phyloP scores from a whole-genome alignment of 2,329 filamentous ascomycete species.

The Fusarium continuum region DNA sequence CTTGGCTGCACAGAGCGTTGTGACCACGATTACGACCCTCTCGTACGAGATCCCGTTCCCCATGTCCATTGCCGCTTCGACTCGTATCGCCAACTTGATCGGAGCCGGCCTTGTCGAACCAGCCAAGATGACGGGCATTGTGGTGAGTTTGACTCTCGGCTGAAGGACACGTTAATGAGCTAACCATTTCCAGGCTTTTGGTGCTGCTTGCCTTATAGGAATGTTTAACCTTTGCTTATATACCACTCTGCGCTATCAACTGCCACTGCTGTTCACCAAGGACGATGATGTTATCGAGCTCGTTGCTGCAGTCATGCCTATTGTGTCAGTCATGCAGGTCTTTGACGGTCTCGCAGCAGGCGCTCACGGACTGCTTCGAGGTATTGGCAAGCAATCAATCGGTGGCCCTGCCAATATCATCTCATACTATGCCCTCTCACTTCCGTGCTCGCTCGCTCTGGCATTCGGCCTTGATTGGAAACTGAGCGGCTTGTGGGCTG shows the following conservation, averaged over 20 bases:
- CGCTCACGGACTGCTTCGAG: conserved; percentile 85
- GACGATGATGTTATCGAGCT: conserved; percentile 75
- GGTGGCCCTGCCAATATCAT: conserved; percentile 89
- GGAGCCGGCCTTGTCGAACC: conserved; percentile 84
- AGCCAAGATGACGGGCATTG: conserved; percentile 81
- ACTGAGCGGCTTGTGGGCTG: conserved; percentile 82
- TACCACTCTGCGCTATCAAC: conserved; percentile 71
- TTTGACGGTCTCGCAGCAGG: conserved; percentile 84
- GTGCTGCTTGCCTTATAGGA: conserved; percentile 74
- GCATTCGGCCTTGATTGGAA: conserved; percentile 82
- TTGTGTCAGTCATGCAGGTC: conserved; percentile 89
- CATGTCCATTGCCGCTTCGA: conserved; percentile 86
- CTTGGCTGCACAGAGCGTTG: conserved; percentile 87
- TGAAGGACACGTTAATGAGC: background rate
- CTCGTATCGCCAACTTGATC: conserved; percentile 90
- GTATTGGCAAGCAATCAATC: conserved; percentile 87
- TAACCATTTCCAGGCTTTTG: conserved; percentile 60
- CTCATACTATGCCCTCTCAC: conserved; percentile 84
- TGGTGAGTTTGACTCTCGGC: conserved; percentile 58
- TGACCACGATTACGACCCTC: conserved; percentile 79
- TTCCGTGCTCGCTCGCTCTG: conserved; percentile 83
- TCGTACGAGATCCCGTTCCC: conserved; percentile 95
- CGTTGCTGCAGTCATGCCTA: conserved; percentile 75
- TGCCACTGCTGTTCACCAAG: conserved; percentile 81
- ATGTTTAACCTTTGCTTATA: conserved; percentile 80